Conservation (phyloP, 805 yeast species). For the Hyphopichia homilentoma region DNA sequence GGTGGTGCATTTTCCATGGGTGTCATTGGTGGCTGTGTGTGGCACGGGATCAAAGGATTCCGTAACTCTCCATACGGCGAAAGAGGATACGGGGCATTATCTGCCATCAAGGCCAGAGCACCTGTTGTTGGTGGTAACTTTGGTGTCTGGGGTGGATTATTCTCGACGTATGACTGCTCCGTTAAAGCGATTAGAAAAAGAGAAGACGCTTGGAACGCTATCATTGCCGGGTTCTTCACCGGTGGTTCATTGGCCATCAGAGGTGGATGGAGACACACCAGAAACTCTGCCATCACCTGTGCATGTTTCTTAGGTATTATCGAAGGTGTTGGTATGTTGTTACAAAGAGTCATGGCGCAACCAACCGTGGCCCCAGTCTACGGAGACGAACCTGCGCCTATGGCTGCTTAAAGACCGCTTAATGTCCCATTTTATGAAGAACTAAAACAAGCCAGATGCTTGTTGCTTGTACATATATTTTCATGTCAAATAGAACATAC, state of each 20-base stretch:
- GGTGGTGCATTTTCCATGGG: slow-evolving; percentile 99
- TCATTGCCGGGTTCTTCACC: slow-evolving; percentile 94
- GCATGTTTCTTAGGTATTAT: slow-evolving; percentile 94
- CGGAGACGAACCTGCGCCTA: slow-evolving; percentile 36
- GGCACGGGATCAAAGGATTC: slow-evolving; percentile 99
- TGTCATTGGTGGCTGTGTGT: slow-evolving; percentile 94
- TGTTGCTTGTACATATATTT: too few relatives aligned
- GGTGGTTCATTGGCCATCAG: slow-evolving; percentile 98
- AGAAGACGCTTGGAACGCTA: slow-evolving; percentile 98
- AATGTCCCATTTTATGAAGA: too few relatives aligned
- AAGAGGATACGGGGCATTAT: slow-evolving; percentile 81
- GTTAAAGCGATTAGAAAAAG: slow-evolving; percentile 94
- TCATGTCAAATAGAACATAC: too few relatives aligned
- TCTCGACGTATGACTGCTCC: slow-evolving; percentile 92
- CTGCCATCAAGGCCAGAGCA: slow-evolving; percentile 93
- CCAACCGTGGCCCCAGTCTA: slow-evolving; percentile 45
- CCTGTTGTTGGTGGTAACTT: slow-evolving; percentile 99
- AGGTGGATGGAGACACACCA: slow-evolving; percentile 97
- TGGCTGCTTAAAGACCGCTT: slow-evolving; percentile 38
- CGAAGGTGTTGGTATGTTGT: slow-evolving; percentile 97
- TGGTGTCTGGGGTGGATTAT: slow-evolving; percentile 99
- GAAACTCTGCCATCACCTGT: slow-evolving; percentile 96
- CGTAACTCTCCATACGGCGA: slow-evolving; percentile 97
- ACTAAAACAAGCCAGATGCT: too few relatives aligned
- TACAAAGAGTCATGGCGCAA: slow-evolving; percentile 87